Evolutionary conservation across 1,139 yeast genomes (phyloP), one percentile per base, ranked within the genome.

Genomic region (Hyphopichia burtonii): DNA sequence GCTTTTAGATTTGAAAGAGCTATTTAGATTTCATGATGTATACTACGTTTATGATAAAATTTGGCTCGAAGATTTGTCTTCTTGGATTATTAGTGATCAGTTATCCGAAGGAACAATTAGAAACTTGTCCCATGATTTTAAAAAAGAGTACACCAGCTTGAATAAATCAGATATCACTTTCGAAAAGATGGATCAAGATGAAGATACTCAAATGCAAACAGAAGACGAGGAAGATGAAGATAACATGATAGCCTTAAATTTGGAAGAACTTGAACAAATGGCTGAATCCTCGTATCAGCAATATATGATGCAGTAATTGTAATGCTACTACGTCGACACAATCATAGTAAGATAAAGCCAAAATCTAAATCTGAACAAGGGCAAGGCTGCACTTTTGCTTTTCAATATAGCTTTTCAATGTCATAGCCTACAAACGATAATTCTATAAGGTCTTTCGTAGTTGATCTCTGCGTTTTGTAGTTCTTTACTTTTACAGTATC

Each of bases 11-110:
- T 62, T 82, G 12, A 77, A 86, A 50, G 91, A 86, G 54, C 63
- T 86, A n/a, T 90, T 90, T 61, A 75, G 96, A 44, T 83, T 68
- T 52, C 93, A 87, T 55, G 97, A 91, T 51, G 77, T 86, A n/a
- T 90, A 90, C 59, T 86, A 86, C 55, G 91, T 89, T 9, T 93
- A 93, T 60, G 87, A 87, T 54, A 82, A 82, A 54, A 76, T 91
- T 2, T 76, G 90, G 73, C 55, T 91, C 11, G 93, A 87, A 54
- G 98, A 93, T 59, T 70, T 90, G 50, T 74, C 89, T 42, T 71
- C 86, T 4, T 93, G 96, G 96, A 59, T 87, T 17, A 80, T 90
- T 39, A 69, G 78, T 46, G 83, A 81, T 45, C 66, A 63, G 33
- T 73, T 83, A 19, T 58, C 61, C 32, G 83, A 78, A 45, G 59